Evolutionary conservation across 1,284 basidiomycete genomes (phyloP).

Genomic region (Coriolopsis trogii): DNA sequence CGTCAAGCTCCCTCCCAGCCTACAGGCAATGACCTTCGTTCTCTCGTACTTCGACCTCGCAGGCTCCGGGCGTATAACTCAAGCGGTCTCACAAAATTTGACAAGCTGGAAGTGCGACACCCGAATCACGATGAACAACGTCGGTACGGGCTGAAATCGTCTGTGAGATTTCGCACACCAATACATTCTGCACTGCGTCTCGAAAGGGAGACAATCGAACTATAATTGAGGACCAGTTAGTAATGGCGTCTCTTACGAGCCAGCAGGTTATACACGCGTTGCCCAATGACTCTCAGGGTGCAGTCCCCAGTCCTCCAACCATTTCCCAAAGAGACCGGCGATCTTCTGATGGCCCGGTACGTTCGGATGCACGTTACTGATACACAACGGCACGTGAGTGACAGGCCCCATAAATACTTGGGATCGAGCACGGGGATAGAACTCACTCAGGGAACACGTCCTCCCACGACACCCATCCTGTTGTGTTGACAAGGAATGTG

Average conservation of each 20-base stretch:
- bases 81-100: no score
- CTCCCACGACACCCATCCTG: slow-evolving; percentile 54
- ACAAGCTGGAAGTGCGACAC: no score
- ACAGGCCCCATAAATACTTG: not conserved
- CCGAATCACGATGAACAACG: no score
- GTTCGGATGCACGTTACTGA: slow-evolving; percentile 53
- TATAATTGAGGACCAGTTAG: no score
- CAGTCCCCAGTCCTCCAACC: slow-evolving; percentile 49
- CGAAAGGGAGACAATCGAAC: no score
- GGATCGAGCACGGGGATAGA: not conserved
- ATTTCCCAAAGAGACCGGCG: slow-evolving; percentile 46
- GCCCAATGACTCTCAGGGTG: slow-evolving; percentile 34
- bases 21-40: no score
- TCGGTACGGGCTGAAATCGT: no score
- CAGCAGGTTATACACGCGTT: slow-evolving; percentile 22
- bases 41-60: not conserved
- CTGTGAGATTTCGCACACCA: no score
- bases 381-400: not conserved
- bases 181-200: no score
- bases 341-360: slow-evolving; percentile 52
- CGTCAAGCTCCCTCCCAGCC: no score
- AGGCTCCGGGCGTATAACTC: no score
- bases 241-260: no score
- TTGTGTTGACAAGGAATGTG: slow-evolving; percentile 58
- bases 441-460: slow-evolving; percentile 56